Evolutionary conservation across 176 grass and related monocot species (phyloP), one percentile per base, ranked within the genome.

Genomic region (Ensete glaucum): DNA sequence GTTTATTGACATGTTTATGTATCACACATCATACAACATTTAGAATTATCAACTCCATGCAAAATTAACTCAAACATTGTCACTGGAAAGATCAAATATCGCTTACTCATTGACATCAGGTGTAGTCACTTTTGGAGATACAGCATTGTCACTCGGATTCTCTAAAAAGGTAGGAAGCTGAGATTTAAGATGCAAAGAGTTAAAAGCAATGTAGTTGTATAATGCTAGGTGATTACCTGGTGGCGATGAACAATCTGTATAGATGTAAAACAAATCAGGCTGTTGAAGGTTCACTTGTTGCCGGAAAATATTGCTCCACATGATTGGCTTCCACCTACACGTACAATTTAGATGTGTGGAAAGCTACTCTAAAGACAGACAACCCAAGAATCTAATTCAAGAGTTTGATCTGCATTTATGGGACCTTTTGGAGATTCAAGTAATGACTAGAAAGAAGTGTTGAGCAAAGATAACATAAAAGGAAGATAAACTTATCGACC

Each of bases 131-230:
- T 86, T 83, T 13, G 95, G 86, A 23, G 95, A 94, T 53, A 99
- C 82, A 80, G 82, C 91, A 79, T 85, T 85, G 82, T 78, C 82
- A 81, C 82, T 82, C 82, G 90, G 95, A 67, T 68, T 85, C 57
- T 94, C 95, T 75, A 87, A 77, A 87, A 87, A 87, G 86, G 80
- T 91, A 99, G 56, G 95, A 91, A 43, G 80, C 95, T 99, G 88
- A 71, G 77, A 81, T 85, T 80, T 51, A 56, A 34, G 34, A 8
- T 49, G 51, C 14, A 52, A 72, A 52, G 1, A 52, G 1, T 77
- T 50, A 55, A 66, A 77, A 8, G 27, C 24, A 25, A 25, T 25
- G 24, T 25, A 25, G 24, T 25, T 25, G 24, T 25, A 25, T 25
- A 25, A 25, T 25, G 24, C 1, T 25, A 25, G 24, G 24, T 25